These are phyloP conservation scores for Aureobasidium lini DNA, from an alignment of 2,329 filamentous ascomycete species.

Conservation along the genomic window DNA sequence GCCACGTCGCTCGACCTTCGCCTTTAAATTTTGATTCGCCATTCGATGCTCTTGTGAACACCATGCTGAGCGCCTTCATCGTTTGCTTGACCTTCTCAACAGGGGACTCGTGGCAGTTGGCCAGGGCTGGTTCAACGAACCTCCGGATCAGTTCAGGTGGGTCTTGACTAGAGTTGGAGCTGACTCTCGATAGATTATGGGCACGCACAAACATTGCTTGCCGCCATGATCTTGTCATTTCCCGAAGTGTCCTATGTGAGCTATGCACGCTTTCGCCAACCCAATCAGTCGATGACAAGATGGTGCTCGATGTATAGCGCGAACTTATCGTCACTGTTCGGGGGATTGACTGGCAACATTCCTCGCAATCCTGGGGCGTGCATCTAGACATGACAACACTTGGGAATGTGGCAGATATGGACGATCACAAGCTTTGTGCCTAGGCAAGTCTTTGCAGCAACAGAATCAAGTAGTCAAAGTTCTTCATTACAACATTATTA, in stretches of 20 bases:
- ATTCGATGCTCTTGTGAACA: conserved; percentile 5
- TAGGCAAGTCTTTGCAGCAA: not conserved
- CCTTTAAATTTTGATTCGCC: not conserved
- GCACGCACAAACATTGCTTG: not conserved
- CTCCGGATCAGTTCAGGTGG: not conserved
- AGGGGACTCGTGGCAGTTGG: not conserved
- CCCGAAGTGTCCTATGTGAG: not conserved
- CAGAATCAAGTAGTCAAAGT: not conserved
- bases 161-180: not conserved
- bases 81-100: not conserved
- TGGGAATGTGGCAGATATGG: not conserved
- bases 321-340: not conserved
- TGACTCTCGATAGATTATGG: not conserved
- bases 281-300: not conserved
- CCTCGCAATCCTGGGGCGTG: not conserved
- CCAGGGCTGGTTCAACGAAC: not conserved
- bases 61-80: not conserved
- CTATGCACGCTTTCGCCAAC: not conserved
- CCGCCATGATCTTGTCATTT: not conserved
- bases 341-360: not conserved
- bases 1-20: conserved; percentile 7
- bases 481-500: not conserved
- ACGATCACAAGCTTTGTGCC: not conserved
- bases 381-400: not conserved
- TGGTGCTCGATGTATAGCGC: not conserved